These are phyloP conservation scores for Artemisia tridentata DNA, from an alignment of 129 eudicot species.

Conservation along the genomic window DNA sequence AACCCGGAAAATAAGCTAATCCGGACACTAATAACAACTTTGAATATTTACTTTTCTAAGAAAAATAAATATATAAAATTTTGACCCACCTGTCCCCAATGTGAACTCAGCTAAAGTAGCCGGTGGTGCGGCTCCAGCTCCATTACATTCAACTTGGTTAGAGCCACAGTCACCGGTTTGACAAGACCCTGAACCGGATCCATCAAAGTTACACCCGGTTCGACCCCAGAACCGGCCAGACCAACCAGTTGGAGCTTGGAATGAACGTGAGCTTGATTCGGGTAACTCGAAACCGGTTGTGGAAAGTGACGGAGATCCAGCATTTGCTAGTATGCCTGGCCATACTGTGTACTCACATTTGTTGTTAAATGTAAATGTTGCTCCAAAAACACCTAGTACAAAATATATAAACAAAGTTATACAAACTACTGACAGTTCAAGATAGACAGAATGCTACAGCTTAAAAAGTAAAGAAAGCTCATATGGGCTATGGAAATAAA, in stretches of 20 bases:
- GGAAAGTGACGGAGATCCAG: slow-evolving; percentile 73
- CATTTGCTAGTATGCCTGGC: slow-evolving; percentile 94
- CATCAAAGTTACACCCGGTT: slow-evolving; percentile 74
- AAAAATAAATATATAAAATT: slow-evolving; percentile 40
- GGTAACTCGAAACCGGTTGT: slow-evolving; percentile 86
- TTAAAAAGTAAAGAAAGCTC: neutral
- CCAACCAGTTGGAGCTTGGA: slow-evolving; percentile 94
- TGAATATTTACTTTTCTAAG: too few relatives aligned
- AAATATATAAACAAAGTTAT: neutral
- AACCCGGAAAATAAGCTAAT: too few relatives aligned
- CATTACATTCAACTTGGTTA: slow-evolving; percentile 69
- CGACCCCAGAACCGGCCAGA: slow-evolving; percentile 97
- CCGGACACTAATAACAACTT: too few relatives aligned
- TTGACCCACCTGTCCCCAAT: slow-evolving; percentile 71
- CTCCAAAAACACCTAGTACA: slow-evolving; percentile 52
- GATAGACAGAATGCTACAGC: too few relatives aligned
- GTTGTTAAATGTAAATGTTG: slow-evolving; percentile 87
- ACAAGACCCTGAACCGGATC: slow-evolving; percentile 66
- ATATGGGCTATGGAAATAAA: neutral
- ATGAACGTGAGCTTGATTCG: slow-evolving; percentile 49
- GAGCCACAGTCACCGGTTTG: slow-evolving; percentile 89
- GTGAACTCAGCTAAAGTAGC: slow-evolving; percentile 93
- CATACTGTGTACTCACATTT: slow-evolving; percentile 84
- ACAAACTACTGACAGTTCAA: too few relatives aligned
- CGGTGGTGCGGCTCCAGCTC: slow-evolving; percentile 93